Evolutionary conservation across 331 rosid genomes (phyloP), one percentile per base, ranked within the genome.

Genomic region (Malus hybrid): DNA sequence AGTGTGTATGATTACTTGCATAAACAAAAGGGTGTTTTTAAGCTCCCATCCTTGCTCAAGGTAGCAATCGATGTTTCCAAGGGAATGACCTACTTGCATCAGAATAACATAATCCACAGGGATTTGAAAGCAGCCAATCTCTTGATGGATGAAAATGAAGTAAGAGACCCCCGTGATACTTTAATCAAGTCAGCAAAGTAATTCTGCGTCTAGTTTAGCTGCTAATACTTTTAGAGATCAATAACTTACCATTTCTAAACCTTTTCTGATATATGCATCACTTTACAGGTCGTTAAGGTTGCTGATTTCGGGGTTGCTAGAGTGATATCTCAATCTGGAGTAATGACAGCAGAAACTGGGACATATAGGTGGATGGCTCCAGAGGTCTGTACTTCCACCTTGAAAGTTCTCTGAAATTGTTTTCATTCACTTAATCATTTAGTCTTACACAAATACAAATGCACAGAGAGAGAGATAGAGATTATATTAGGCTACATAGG

Each of bases 361-460:
- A 94, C 99, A 15, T 94, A 94, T 71, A 77, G 99, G 54, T 94
- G 99, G 99, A 94, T 94, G 99, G 99, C 99, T 81, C 99, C 99
- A 57, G 99, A 94, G 96, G 97, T 94, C 73, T 65, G 67, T 66
- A 55, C n/a, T 73, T 46, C 59, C 42, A 46, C 76, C 24, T 83
- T 62, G 27, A 29, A 33, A 69, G 32, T 67, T 69, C 20, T 69
- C 70, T 80, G 63, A 62, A 77, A 77, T 71, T 56, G 70, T 71
- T 80, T 28, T 12, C 34, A 5, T 29, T 7, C 66, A 31, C 64
- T 11, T 74, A 27, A 33, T 57, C 79, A 32, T 80, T 50, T 78
- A 73, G 55, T 60, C 15, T 59, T 56, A 31, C 9, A 2, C 46
- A 10, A 39, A 42, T 10, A 42, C 46, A 42, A 42, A 42, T 42